These are phyloP conservation scores for Colletotrichum sp. DNA, from an alignment of 2,329 filamentous ascomycete genomes.

Conservation along the genomic window DNA sequence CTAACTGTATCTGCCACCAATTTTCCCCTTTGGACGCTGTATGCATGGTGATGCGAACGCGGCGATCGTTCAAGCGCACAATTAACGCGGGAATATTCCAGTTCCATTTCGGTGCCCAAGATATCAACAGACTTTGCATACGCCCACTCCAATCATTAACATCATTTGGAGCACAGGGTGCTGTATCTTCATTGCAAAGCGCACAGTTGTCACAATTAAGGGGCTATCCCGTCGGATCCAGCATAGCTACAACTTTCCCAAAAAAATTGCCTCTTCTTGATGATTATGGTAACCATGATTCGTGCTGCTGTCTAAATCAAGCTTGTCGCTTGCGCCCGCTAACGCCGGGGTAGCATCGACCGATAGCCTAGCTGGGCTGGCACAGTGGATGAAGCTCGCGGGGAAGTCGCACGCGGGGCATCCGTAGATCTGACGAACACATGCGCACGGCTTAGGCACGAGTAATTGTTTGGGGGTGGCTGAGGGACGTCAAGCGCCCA, in stretches of 20 bases:
- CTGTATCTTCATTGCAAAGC: background rate
- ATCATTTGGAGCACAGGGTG: fast-evolving
- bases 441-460: background rate
- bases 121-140: fast-evolving
- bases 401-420: background rate
- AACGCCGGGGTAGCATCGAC: background rate
- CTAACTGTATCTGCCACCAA: too few species aligned
- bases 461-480: background rate
- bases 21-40: too few species aligned
- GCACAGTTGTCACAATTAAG: background rate
- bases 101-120: fast-evolving
- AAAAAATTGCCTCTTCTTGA: background rate
- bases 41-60: fast-evolving
- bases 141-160: background rate
- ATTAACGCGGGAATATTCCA: fast-evolving
- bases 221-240: background rate
- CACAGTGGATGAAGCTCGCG: background rate
- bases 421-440: background rate
- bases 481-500: background rate
- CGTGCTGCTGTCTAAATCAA: background rate
- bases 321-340: background rate
- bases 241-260: too few species aligned
- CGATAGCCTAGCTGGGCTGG: background rate
- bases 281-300: background rate
- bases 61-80: background rate